Base-by-base conservation (phyloP, 768 basidiomycete species). In the Leccinum uliginosum region DNA sequence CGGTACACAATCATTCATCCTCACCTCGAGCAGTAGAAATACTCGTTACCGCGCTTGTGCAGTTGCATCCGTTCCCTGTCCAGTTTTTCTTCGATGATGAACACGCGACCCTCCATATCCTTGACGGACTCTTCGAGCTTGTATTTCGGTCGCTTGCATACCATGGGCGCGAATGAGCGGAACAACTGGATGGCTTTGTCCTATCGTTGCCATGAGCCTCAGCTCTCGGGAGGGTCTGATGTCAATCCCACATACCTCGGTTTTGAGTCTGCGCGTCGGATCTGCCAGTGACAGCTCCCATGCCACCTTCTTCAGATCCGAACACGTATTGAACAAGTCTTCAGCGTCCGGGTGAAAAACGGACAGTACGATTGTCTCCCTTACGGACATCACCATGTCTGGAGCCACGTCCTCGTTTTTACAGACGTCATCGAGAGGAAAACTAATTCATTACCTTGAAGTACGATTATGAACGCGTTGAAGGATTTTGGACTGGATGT, bases 21-120 rank as follows among this genome's bases (percentile, higher is more conserved):
- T 65, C 62, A 91, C 87, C 95, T 82, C 19, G 97, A 98, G 68
- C 88, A 95, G 65, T 96, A 98, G 62, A 87, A 91, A 67, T 91
- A 98, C 67, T 92, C 86, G 57, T 91, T 89, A 0, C 92, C 93
- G 50, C 89, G 80, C 71, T 91, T 98, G 67, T 99, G 97, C 54
- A 99, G 62, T 69, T 98, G 97, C 74, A 99, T 93, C 30, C 97
- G 78, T 70, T 99, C 97, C 2, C 97, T 97, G 63, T 99, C 97
- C 2, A 98, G 79, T 68, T 98, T 99, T 74, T 99, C 97, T 69
- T 99, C 97, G 35, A 99, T 89, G 59, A 93, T 75, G 66, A 99
- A 99, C 43, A 84, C 82, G 7, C 76, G 70, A 10, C 84, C 83
- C 19, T 82, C 83, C 87, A 99, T 95, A 56, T 87, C 83, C 62